Percentiles rank a stretch among this genome's conserved stretches.
phyloP scores from a whole-genome alignment of 176 grass and related monocot genomes.

The Alopecurus myosuroides region DNA sequence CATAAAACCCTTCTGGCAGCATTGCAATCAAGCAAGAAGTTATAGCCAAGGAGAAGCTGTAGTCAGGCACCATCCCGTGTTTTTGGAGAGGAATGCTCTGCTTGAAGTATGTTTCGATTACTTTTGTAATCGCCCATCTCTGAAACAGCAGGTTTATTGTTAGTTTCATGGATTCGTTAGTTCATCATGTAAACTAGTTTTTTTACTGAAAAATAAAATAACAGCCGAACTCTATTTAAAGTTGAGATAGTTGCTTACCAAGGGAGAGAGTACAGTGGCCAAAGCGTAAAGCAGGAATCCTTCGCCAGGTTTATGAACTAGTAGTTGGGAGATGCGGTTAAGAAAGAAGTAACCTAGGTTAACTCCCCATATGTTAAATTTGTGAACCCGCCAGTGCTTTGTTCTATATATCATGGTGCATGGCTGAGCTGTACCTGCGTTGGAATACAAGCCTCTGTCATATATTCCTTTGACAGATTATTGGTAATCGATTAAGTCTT shows the following conservation, averaged over 20 bases:
- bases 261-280: constrained; percentile 53
- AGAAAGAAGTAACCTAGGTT: constrained; percentile 57
- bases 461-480: background rate
- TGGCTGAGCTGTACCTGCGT: constrained; percentile 52
- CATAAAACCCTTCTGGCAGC: constrained; percentile 76
- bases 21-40: constrained; percentile 65
- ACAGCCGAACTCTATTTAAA: background rate
- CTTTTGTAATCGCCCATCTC: constrained; percentile 79
- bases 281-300: constrained; percentile 51
- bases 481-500: constrained; percentile 5
- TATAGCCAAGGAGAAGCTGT: constrained; percentile 73
- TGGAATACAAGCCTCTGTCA: constrained; percentile 12
- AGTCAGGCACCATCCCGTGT: constrained; percentile 89
- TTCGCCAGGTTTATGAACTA: constrained; percentile 85
- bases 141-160: constrained; percentile 34
- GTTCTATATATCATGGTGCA: constrained; percentile 73
- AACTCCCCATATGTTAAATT: constrained; percentile 44
- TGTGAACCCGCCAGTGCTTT: constrained; percentile 59
- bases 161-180: background rate
- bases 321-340: constrained; percentile 70
- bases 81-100: constrained; percentile 60
- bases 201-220: background rate
- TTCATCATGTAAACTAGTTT: background rate
- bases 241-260: constrained; percentile 33
- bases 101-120: constrained; percentile 58